Conservation (phyloP, 164 flowering plant species). For the Vitis rotundifolia region DNA sequence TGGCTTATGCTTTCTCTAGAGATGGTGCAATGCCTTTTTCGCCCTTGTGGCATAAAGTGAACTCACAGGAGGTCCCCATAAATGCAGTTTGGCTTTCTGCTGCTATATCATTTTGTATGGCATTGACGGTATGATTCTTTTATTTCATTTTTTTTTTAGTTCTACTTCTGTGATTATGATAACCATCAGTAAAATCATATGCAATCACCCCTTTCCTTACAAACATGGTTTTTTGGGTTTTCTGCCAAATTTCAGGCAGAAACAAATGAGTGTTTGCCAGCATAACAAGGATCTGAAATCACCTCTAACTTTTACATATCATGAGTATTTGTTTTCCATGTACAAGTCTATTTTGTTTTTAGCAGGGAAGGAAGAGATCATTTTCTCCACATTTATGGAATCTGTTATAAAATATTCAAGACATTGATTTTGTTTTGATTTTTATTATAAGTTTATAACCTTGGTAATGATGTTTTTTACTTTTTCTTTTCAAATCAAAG, state of each 20-base stretch:
- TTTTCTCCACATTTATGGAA: background rate
- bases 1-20: slow-evolving; percentile 97
- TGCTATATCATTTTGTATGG: slow-evolving; percentile 86
- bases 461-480: background rate
- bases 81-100: slow-evolving; percentile 92
- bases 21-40: slow-evolving; percentile 98
- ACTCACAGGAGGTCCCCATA: slow-evolving; percentile 83
- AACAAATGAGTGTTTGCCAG: too few relatives aligned
- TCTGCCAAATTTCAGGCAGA: too few relatives aligned
- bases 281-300: too few relatives aligned
- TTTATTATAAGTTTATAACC: background rate
- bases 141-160: background rate
- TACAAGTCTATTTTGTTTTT: background rate
- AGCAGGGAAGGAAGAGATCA: background rate
- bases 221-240: background rate
- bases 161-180: background rate
- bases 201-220: background rate
- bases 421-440: background rate
- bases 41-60: slow-evolving; percentile 86
- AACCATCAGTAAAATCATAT: background rate
- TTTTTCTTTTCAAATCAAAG: too few relatives aligned
- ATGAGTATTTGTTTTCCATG: background rate
- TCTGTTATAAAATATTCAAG: background rate
- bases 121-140: slow-evolving; percentile 63
- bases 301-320: too few relatives aligned